Conservation (phyloP, 352 stramenopile genomes). For the Thraustotheca clavata region DNA sequence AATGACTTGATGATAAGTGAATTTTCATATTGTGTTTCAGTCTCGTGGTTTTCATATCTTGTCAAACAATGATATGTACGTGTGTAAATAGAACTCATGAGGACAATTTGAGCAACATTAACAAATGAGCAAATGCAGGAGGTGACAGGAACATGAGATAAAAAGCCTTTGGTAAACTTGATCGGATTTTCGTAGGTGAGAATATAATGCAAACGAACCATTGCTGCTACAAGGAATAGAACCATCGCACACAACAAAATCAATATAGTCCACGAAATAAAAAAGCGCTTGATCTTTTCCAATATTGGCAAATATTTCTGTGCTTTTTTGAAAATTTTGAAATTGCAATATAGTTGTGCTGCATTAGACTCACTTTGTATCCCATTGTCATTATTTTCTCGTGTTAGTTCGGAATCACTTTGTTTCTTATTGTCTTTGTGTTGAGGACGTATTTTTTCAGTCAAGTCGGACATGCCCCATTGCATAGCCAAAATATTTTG, state of each 20-base stretch:
- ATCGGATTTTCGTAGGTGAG: constrained; percentile 53
- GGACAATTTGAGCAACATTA: constrained; percentile 76
- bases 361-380: too few relatives aligned
- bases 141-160: constrained; percentile 50
- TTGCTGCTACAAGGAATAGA: constrained; percentile 67
- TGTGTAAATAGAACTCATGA: constrained; percentile 91
- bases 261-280: constrained; percentile 71
- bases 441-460: constrained; percentile 51
- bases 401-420: constrained; percentile 52
- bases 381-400: too few relatives aligned
- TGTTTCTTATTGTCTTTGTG: constrained; percentile 66
- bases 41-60: constrained; percentile 91
- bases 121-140: constrained; percentile 58
- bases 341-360: too few relatives aligned
- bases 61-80: constrained; percentile 83
- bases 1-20: constrained; percentile 92
- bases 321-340: too few relatives aligned
- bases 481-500: constrained; percentile 70
- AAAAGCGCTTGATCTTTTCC: constrained; percentile 67
- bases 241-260: constrained; percentile 71
- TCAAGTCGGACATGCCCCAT: constrained; percentile 78
- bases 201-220: constrained; percentile 72
- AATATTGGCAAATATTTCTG: too few relatives aligned
- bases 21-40: constrained; percentile 84
- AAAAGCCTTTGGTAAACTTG: constrained; percentile 40